phyloP scores from a whole-genome alignment of 2,329 filamentous ascomycete genomes.

The Diaporthe nobilis region DNA sequence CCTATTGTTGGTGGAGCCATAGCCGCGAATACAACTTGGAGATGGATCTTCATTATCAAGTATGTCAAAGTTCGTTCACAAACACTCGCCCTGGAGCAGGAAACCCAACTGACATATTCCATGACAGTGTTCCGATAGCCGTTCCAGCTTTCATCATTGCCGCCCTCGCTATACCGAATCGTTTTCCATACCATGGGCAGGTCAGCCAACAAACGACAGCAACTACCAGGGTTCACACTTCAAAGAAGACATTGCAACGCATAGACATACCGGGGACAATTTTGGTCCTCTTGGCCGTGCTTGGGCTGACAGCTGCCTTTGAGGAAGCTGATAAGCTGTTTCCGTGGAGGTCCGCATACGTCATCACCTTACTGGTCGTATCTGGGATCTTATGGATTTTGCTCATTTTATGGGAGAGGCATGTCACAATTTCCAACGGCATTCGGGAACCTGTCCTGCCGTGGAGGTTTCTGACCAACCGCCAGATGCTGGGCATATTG shows the following conservation, averaged over 20 bases:
- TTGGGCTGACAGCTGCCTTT: not conserved
- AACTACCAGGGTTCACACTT: not conserved
- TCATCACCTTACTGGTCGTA: not conserved
- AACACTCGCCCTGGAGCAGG: too few species aligned
- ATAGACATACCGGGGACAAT: not conserved
- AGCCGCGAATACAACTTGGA: conserved; percentile 39
- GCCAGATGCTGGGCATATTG: not conserved
- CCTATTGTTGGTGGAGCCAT: conserved; percentile 38
- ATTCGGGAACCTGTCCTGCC: not conserved
- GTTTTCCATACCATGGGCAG: not conserved
- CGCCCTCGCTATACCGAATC: not conserved
- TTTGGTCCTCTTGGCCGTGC: not conserved
- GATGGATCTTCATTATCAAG: conserved; percentile 48
- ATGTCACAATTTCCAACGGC: not conserved
- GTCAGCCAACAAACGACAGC: not conserved
- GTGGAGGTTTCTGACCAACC: not conserved
- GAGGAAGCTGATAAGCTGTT: not conserved
- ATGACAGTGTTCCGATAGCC: not conserved
- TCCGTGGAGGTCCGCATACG: conserved; percentile 1
- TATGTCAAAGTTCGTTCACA: not conserved
- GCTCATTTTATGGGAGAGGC: not conserved
- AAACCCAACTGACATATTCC: not conserved
- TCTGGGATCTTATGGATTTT: not conserved
- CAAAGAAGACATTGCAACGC: not conserved
- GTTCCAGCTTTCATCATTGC: not conserved